Base-by-base conservation (phyloP, 2,329 filamentous ascomycete species). In the Fusarium chaquense region DNA sequence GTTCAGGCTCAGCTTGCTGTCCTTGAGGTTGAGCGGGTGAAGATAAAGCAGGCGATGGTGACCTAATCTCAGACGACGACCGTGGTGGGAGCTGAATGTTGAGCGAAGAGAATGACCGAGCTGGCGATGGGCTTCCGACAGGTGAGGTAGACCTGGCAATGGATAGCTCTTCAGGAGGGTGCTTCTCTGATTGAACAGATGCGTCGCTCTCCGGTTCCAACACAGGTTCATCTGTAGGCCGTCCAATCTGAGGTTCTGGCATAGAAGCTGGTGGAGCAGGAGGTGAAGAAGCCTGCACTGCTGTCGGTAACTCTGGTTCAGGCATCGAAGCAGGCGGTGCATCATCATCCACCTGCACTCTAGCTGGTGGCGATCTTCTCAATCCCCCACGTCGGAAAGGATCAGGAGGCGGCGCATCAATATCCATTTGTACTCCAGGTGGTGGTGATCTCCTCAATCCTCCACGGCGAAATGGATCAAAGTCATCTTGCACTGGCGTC, bases 391-490 rank as follows among this genome's bases (percentile, higher is more conserved):
- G 75, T 1, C 74, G 65, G 40, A 79, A 79, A 2, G 78, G 77
- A 41, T 79, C 74, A 3, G 76, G 13, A 8, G 24, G 22, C 9
- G 9, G 24, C 22, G 8, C 15, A 44, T 44, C 41, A 50, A 8
- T 77, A 67, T 7, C 77, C 76, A 1, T 76, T 74, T 1, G 22
- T 30, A 15, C 18, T 22, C 81, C 35, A 73, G 82, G 26, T 76
- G 79, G 30, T 0, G 76, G 77, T 2, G 73, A 75, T 38, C 76
- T 69, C n/a, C 75, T 76, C 18, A 76, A 64, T 1, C 69, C 72
- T 49, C 70, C 76, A 6, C 76, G 75, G 1, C 74, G 65, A 55
- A 79, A 79, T 1, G 78, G 77, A 45, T 79, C 75, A 7, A 78
- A 53, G 10, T 78, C 76, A 20, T 44, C 58, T 0, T 62, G 44